Evolutionary conservation across 768 basidiomycete species (phyloP).

Genomic region (Cystobasidium tubakii): DNA sequence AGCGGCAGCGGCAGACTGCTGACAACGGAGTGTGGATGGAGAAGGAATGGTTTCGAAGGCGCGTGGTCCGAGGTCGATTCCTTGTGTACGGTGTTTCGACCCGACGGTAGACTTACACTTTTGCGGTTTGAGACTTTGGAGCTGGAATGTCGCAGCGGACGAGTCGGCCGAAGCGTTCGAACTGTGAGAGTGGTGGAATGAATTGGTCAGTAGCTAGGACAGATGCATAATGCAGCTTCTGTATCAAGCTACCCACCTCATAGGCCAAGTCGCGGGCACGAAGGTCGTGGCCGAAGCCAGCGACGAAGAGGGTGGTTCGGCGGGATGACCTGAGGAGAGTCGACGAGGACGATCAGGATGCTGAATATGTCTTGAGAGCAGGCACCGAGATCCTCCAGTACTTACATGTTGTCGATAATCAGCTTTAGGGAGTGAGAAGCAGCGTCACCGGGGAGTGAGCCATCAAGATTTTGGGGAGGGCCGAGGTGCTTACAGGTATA

Average conservation of each 20-base stretch:
- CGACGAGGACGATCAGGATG: background rate
- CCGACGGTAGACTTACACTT: conserved; percentile 30
- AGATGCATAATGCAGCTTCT: background rate
- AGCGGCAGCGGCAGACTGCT: background rate
- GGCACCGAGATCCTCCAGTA: too few relatives aligned
- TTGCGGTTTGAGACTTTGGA: conserved; percentile 22
- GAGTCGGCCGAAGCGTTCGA: conserved; percentile 35
- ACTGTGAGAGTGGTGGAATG: background rate
- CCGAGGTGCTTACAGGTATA: too few relatives aligned
- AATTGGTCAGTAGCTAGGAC: background rate
- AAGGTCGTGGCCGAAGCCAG: conserved; percentile 36
- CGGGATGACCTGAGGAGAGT: conserved; percentile 15
- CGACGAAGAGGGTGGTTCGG: conserved; percentile 35
- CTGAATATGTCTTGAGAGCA: background rate
- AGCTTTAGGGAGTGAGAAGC: too few relatives aligned
- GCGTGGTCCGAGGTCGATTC: background rate
- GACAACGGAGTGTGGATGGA: background rate
- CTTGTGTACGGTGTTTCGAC: background rate
- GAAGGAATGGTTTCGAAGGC: background rate
- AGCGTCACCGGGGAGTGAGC: too few relatives aligned
- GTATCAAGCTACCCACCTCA: conserved; percentile 2
- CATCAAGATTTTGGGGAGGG: too few relatives aligned
- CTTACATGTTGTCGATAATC: too few relatives aligned
- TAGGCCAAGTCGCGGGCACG: conserved; percentile 32
- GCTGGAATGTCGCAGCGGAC: conserved; percentile 36